phyloP scores from a whole-genome alignment of 768 basidiomycete species.

The Serendipita vermifera region DNA sequence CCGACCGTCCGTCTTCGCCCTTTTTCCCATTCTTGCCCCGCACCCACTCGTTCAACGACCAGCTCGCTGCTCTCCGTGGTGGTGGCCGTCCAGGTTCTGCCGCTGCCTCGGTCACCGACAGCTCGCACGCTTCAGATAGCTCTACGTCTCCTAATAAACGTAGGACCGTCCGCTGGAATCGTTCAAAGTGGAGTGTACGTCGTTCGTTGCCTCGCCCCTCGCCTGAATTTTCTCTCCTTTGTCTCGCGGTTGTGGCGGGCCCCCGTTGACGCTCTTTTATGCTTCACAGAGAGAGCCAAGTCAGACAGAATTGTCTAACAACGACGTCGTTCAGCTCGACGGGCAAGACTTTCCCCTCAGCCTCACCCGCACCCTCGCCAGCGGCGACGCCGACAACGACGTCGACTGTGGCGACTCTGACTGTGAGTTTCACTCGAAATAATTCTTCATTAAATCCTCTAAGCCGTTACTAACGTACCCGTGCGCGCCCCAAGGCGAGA shows the following conservation, averaged over 20 bases:
- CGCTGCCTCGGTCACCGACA: not conserved
- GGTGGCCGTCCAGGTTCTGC: too few species aligned
- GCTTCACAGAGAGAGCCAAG: slow-evolving; percentile 1
- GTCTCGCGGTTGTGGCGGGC: not conserved
- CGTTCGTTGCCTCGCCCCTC: not conserved
- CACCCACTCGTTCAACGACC: slow-evolving; percentile 8
- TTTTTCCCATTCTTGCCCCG: slow-evolving; percentile 3
- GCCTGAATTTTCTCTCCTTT: not conserved
- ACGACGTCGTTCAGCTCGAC: not conserved
- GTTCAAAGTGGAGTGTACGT: slow-evolving; percentile 6
- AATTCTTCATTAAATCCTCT: not conserved
- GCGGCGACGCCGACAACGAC: slow-evolving; percentile 3
- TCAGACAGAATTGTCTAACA: slow-evolving; percentile 2
- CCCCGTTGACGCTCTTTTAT: not conserved
- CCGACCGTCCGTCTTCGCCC: slow-evolving; percentile 3
- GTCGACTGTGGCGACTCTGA: slow-evolving; percentile 8
- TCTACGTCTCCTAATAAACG: slow-evolving; percentile 1
- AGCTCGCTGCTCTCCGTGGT: slow-evolving; percentile 4
- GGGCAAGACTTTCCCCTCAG: slow-evolving; percentile 7
- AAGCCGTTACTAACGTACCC: not conserved
- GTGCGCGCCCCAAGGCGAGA: not conserved
- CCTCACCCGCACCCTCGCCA: slow-evolving; percentile 8
- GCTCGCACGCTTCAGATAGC: not conserved
- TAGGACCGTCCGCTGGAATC: slow-evolving; percentile 3
- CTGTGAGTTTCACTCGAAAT: slow-evolving; percentile 6